Evolutionary conservation across 2,329 filamentous ascomycete species (phyloP), one percentile per base, ranked within the genome.

Genomic region (Aplosporella prunicola): DNA sequence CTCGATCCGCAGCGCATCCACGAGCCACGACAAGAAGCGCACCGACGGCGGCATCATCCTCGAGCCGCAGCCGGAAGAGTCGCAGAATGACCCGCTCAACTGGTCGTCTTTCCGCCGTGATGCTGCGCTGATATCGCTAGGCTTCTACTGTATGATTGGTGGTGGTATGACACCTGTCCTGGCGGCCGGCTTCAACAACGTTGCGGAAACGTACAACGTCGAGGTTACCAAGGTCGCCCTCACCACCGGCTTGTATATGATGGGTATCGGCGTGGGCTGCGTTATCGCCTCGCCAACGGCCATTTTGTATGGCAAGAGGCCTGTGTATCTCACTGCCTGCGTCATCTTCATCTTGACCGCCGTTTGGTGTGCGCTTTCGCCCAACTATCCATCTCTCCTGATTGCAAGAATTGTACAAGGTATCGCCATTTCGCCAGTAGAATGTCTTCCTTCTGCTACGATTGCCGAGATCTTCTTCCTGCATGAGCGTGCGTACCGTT

Each of bases 381-480:
- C 82, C 0, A 85, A 69, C 49, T 95, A 89, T 53, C 59, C 71
- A 2, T 93, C 86, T 8, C 69, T 96, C 24, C 68, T 93, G 5
- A 58, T 87, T 7, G 89, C 86, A 17, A 74, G 89, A 37, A 78
- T 96, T 32, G 81, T 95, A 43, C 85, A 93, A 58, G 91, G 89
- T 3, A 68, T 95, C 8, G 81, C 87, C 1, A 80, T 95, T 32
- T 91, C 84, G 46, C 86, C 87, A 0, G 85, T 94, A 7, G 89
- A 96, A 58, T 93, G 87, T 52, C 70, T 96, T 20, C 89, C 89
- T 0, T 93, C 86, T 4, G 88, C 89, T 11, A 94, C 87, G 0
- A 89, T 96, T 51, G 87, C 88, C 3, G 89, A 96, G 59, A 95
- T 96, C 43, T 96, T 88, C 66, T 95, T 94, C 53, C 68, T 96